A percentile compares a stretch with the other conserved stretches of the same genome.
Conservation (phyloP, 805 yeast genomes). For the Ogataea trehaloabstinens region DNA sequence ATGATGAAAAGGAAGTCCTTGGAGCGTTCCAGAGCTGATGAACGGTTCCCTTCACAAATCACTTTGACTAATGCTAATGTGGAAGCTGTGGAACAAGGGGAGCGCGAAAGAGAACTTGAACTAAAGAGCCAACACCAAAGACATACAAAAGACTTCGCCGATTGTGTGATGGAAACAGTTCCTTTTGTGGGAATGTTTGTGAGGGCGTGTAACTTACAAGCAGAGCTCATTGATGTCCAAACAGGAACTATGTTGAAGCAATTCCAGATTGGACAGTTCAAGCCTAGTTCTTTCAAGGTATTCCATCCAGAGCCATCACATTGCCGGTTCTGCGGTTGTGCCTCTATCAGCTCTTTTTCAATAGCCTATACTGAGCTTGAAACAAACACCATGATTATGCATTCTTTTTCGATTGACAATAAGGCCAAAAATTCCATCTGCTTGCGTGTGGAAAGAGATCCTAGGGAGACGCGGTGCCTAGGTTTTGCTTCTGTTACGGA, state of each 20-base stretch:
- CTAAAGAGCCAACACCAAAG: not conserved
- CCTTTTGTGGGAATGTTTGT: conserved; percentile 76
- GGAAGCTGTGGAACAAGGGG: not conserved
- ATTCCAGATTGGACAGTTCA: conserved; percentile 61
- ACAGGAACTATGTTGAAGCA: conserved; percentile 68
- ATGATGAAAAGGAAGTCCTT: conserved; percentile 19
- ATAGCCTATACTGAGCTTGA: conserved; percentile 66
- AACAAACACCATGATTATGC: conserved; percentile 58
- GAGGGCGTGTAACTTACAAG: conserved; percentile 51
- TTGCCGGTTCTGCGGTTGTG: conserved; percentile 89
- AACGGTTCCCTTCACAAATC: conserved; percentile 12
- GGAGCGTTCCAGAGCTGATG: conserved; percentile 14
- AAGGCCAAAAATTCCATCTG: conserved; percentile 79
- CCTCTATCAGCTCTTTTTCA: conserved; percentile 70
- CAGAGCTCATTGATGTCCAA: conserved; percentile 74
- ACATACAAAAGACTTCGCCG: conserved; percentile 10
- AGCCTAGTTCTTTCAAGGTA: conserved; percentile 58
- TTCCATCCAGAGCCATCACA: conserved; percentile 85
- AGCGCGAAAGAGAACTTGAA: too few relatives aligned
- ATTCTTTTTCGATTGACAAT: conserved; percentile 69
- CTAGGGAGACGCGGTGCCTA: conserved; percentile 83
- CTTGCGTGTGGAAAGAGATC: conserved; percentile 87
- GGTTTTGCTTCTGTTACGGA: conserved; percentile 79
- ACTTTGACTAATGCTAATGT: conserved; percentile 7
- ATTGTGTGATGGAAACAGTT: conserved; percentile 46